Evolutionary conservation across 2,329 filamentous ascomycete species (phyloP), one percentile per base, ranked within the genome.

Genomic region (Colletotrichum higginsianum): DNA sequence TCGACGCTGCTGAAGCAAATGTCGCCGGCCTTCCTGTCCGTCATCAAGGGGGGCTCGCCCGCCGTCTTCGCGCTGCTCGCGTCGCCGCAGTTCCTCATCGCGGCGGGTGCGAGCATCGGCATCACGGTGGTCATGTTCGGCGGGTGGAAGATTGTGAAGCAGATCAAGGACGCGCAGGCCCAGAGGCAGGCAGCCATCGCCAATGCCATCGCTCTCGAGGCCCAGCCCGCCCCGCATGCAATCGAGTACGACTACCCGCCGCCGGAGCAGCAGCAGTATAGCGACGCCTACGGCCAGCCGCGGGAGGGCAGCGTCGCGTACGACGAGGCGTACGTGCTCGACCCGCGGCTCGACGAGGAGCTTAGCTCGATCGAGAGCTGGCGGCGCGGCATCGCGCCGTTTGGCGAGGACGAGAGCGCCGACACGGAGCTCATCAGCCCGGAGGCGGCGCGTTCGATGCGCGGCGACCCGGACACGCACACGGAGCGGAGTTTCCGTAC

Each of bases 91-190:
- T 99, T 99, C 79, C 89, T 98, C 74, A 98, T 99, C 77, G 95
- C 95, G 4, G 94, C 94, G 0, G 94, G 95, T 53, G 91, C 98
- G 16, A 94, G 93, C 0, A 91, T 98, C 0, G 96, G 96, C 16
- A 92, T 98, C n/a, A 98, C 96, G 0, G 91, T 98, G 11, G 94
- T 99, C 77, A 95, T 96, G 80, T 94, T 99, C 72, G 96, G 96
- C 65, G 96, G 96, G 6, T 98, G 94, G 89, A 98, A 98, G 84
- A 98, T 99, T 80, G 91, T 99, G 83, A 97, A 98, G 86, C 92
- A 91, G 76, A 94, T 98, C 75, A 82, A 83, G 71, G 86, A 87
- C 65, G 79, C 78, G 23, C 79, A 80, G 65, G 74, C 77, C 50
- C 72, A 70, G 18, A 80, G 79, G 53, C 77, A 78, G 23, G 30